A percentile compares a stretch with the other conserved stretches of the same genome.
phyloP scores from a whole-genome alignment of 2,329 filamentous ascomycete genomes.

The Albifimbria verrucaria region DNA sequence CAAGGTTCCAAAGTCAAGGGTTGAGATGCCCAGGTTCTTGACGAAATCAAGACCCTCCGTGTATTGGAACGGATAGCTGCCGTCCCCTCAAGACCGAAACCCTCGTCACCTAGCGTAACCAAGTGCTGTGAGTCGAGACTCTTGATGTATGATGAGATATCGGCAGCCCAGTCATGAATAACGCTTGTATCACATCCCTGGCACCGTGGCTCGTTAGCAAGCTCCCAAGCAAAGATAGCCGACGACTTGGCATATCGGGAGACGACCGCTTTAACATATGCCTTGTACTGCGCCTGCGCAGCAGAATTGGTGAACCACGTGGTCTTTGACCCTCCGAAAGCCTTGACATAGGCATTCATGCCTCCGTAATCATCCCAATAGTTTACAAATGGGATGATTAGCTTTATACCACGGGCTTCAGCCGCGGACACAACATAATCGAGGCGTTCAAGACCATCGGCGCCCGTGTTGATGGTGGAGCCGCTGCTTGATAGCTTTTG shows the following conservation, averaged over 20 bases:
- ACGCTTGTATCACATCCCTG: conserved; percentile 9
- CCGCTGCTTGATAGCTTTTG: conserved; percentile 44
- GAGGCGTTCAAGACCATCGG: conserved; percentile 55
- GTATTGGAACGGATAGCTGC: conserved; percentile 47
- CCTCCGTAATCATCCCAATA: conserved; percentile 68
- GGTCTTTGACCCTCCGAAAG: conserved; percentile 51
- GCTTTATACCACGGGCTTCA: conserved; percentile 55
- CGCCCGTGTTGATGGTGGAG: conserved; percentile 58
- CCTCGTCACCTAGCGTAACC: conserved; percentile 60
- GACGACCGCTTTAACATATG: conserved; percentile 46
- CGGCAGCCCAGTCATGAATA: conserved; percentile 52
- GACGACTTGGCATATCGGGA: conserved; percentile 43
- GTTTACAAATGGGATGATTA: conserved; percentile 65
- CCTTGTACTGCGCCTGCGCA: conserved; percentile 52
- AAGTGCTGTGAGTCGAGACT: conserved; percentile 59
- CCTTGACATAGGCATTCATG: conserved; percentile 56
- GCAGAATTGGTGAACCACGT: conserved; percentile 54
- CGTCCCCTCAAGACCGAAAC: conserved; percentile 41
- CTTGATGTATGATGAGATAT: conserved; percentile 56
- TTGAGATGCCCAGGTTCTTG: conserved; percentile 46
- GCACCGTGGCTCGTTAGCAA: conserved; percentile 44
- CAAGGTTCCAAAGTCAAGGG: conserved; percentile 43
- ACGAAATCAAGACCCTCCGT: conserved; percentile 50
- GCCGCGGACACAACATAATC: conserved; percentile 61
- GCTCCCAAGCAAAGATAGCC: conserved; percentile 53